These are phyloP conservation scores for Eucalyptus caleyi DNA, from an alignment of 345 rosid genomes.

Conservation along the genomic window DNA sequence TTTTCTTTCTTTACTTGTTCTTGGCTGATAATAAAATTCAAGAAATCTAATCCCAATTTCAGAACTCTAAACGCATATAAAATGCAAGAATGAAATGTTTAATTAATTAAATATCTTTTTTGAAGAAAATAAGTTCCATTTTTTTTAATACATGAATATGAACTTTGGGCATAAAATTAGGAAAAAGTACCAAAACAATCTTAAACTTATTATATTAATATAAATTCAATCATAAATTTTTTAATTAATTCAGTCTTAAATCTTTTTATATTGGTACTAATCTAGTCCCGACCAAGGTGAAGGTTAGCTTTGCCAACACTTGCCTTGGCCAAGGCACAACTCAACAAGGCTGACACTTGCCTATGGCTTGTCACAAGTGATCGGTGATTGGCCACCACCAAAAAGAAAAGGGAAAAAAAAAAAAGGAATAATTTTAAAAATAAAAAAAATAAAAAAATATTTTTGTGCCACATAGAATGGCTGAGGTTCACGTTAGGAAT, in stretches of 20 bases:
- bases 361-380: not conserved
- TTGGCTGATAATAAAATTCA: not conserved
- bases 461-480: fast-evolving
- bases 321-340: not conserved
- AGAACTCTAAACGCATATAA: not conserved
- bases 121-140: not conserved
- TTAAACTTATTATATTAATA: too few species aligned
- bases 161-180: not conserved
- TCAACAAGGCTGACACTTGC: not conserved
- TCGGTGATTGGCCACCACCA: fast-evolving
- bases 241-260: not conserved
- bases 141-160: not conserved
- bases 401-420: too few species aligned
- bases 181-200: not conserved
- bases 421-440: too few species aligned
- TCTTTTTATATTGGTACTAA: not conserved
- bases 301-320: not conserved
- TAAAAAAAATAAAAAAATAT: too few species aligned
- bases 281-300: not conserved
- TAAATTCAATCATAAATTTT: too few species aligned
- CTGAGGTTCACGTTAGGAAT: fast-evolving
- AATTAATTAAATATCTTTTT: too few species aligned
- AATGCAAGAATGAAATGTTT: not conserved
- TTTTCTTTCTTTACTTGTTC: not conserved
- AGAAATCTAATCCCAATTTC: not conserved